A percentile compares a stretch with the other conserved stretches of the same genome.
phyloP scores from a whole-genome alignment of 2,329 filamentous ascomycete species.

The Stachybotrys elegans region DNA sequence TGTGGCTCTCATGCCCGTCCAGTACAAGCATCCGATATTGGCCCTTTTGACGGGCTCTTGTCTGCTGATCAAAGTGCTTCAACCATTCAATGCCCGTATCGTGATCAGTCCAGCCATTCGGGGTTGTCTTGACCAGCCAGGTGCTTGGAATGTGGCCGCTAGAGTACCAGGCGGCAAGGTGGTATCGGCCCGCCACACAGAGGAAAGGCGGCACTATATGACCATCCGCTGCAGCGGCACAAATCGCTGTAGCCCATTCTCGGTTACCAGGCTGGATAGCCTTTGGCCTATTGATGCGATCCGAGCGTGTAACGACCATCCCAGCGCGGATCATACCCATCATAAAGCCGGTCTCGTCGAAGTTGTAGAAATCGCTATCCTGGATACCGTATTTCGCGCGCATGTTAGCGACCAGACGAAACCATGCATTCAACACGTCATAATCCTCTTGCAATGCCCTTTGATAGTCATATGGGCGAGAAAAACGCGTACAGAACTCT shows the following conservation, averaged over 20 bases:
- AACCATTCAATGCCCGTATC: not conserved
- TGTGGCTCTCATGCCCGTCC: conserved; percentile 2
- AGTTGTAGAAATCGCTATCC: conserved; percentile 17
- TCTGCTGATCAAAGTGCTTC: conserved; percentile 1
- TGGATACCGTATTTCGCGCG: conserved; percentile 7
- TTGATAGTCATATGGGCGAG: conserved; percentile 1
- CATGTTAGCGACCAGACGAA: not conserved
- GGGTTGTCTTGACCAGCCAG: not conserved
- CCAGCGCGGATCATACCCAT: conserved; percentile 20
- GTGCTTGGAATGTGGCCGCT: not conserved
- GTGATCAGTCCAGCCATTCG: not conserved
- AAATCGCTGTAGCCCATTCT: conserved; percentile 20
- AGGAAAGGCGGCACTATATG: not conserved
- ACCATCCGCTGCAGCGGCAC: not conserved
- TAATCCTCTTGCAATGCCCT: not conserved
- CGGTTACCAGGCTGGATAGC: conserved; percentile 18
- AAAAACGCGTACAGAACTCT: not conserved
- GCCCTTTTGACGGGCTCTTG: not conserved
- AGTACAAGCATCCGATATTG: not conserved
- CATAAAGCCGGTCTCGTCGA: conserved; percentile 23
- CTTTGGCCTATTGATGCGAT: conserved; percentile 14
- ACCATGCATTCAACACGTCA: conserved; percentile 1
- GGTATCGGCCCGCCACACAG: not conserved
- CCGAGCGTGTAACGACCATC: conserved; percentile 19
- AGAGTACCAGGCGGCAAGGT: not conserved